phyloP scores from a whole-genome alignment of 176 grass and related monocot species.

The Tuctoria greenei region DNA sequence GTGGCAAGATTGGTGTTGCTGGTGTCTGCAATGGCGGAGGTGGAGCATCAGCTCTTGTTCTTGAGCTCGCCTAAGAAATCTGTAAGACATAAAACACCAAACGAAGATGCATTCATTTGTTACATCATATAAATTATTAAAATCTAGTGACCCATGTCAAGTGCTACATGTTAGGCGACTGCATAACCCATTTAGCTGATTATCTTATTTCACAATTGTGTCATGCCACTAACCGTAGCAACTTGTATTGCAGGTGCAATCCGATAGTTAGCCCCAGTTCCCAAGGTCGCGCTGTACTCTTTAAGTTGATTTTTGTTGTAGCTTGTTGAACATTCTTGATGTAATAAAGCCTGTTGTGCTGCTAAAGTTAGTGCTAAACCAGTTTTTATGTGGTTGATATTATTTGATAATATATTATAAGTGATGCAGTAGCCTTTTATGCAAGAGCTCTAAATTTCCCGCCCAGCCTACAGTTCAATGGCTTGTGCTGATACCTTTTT shows the following conservation, averaged over 20 bases:
- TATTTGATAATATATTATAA: not conserved
- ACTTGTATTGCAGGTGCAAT: constrained; percentile 27
- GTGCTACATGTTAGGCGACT: not conserved
- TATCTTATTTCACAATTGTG: not conserved
- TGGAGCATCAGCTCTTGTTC: constrained; percentile 79
- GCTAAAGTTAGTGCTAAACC: not conserved
- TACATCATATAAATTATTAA: not conserved
- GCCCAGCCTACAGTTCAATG: not conserved
- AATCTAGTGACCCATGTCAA: not conserved
- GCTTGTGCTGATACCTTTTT: not conserved
- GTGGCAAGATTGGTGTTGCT: constrained; percentile 75
- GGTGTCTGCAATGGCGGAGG: constrained; percentile 94
- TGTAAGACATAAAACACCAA: constrained; percentile 8
- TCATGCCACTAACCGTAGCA: not conserved
- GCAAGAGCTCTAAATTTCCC: not conserved
- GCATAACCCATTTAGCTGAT: not conserved
- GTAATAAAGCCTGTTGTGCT: constrained; percentile 5
- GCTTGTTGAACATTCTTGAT: not conserved
- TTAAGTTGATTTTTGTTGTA: constrained; percentile 2
- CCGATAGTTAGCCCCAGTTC: not conserved
- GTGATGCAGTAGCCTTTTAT: not conserved
- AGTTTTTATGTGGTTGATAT: not conserved
- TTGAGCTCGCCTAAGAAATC: constrained; percentile 53
- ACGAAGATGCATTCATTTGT: not conserved
- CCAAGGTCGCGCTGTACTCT: not conserved